phyloP scores from a whole-genome alignment of 2,329 filamentous ascomycete species.

The Coniochaeta ligniaria region DNA sequence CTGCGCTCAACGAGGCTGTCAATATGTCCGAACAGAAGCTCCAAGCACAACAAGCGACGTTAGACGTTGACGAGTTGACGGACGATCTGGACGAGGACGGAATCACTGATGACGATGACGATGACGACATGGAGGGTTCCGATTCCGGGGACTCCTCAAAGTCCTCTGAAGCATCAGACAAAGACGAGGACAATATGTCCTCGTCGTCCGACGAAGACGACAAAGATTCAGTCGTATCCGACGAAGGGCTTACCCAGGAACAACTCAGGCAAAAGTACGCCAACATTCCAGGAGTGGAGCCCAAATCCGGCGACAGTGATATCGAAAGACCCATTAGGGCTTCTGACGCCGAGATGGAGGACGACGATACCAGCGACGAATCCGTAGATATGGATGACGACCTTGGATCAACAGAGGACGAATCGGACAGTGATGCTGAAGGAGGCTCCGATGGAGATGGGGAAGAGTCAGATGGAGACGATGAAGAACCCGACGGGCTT shows the following conservation, averaged over 20 bases:
- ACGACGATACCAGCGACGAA: constrained; percentile 52
- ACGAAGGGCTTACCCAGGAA: constrained; percentile 62
- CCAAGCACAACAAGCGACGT: constrained; percentile 48
- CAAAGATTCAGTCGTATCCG: constrained; percentile 44
- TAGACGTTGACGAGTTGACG: constrained; percentile 44
- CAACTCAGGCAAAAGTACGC: constrained; percentile 64
- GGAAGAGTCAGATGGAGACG: constrained; percentile 30
- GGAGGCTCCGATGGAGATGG: constrained; percentile 38
- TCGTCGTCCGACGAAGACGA: constrained; percentile 57
- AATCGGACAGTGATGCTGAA: constrained; percentile 30
- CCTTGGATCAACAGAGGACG: constrained; percentile 49
- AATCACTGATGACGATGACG: constrained; percentile 38
- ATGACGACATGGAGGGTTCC: constrained; percentile 30
- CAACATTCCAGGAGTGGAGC: constrained; percentile 45
- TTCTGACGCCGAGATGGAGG: constrained; percentile 16
- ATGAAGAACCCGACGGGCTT: constrained; percentile 37
- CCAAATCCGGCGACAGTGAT: constrained; percentile 15
- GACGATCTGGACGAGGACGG: constrained; percentile 34
- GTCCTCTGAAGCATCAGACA: constrained; percentile 24
- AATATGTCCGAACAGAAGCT: constrained; percentile 64
- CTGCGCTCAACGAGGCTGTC: constrained; percentile 66
- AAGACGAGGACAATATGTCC: constrained; percentile 51
- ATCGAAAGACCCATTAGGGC: constrained; percentile 11
- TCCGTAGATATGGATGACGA: constrained; percentile 65
- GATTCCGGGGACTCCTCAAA: constrained; percentile 27